Percentiles rank a stretch among this genome's conserved stretches.
Conservation (phyloP, 768 basidiomycete species). For the Pleurotus citrinopileatus region DNA sequence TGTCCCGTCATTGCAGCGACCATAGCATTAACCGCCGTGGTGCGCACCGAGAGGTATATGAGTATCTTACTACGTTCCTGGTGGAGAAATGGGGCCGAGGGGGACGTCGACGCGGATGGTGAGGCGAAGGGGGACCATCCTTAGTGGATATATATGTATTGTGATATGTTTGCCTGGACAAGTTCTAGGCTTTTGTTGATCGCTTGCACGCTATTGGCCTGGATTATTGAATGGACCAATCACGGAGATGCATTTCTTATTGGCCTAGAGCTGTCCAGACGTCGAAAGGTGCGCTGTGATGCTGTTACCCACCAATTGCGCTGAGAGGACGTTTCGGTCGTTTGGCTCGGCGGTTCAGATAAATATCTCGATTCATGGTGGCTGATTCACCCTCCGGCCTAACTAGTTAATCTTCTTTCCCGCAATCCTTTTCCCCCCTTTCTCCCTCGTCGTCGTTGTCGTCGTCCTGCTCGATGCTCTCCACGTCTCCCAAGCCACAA, state of each 20-base stretch:
- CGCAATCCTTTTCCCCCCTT: conserved; percentile 11
- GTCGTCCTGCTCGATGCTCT: conserved; percentile 13
- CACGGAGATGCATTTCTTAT: not conserved
- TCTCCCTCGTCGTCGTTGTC: conserved; percentile 10
- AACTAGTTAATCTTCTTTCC: conserved; percentile 12
- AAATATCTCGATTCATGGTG: conserved; percentile 19
- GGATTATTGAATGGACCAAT: not conserved
- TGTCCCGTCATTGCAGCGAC: conserved; percentile 50
- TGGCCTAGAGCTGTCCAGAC: conserved; percentile 10
- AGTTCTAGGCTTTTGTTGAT: conserved; percentile 3
- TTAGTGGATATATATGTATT: not conserved
- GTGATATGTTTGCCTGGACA: conserved; percentile 6
- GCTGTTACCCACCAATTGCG: conserved; percentile 9
- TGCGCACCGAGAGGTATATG: conserved; percentile 81
- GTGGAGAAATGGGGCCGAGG: conserved; percentile 93
- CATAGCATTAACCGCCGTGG: conserved; percentile 73
- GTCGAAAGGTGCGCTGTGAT: conserved; percentile 7
- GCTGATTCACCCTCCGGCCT: conserved; percentile 15
- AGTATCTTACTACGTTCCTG: conserved; percentile 83
- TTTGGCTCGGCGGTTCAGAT: conserved; percentile 19
- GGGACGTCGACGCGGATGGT: conserved; percentile 63
- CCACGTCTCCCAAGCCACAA: conserved; percentile 15
- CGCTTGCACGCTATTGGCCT: conserved; percentile 2
- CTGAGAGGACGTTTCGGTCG: conserved; percentile 11
- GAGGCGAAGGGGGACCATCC: no score